Percentiles rank a stretch among this genome's conserved stretches.
Conservation (phyloP, 345 rosid species). For the Carallia brachiata region DNA sequence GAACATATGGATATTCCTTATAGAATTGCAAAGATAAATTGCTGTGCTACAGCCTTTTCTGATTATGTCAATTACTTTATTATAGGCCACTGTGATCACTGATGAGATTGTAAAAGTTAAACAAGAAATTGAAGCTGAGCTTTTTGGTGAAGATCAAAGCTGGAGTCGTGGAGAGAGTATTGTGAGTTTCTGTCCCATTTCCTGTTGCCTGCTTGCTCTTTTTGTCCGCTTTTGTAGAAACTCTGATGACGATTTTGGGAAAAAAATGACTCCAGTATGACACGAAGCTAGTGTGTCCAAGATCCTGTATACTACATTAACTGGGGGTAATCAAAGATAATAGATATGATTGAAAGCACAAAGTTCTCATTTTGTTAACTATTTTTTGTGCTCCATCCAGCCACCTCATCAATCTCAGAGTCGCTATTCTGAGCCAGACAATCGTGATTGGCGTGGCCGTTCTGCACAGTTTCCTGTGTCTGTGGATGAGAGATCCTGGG, state of each 20-base stretch:
- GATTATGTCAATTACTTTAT: slow-evolving; percentile 5
- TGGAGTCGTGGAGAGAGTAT: slow-evolving; percentile 54
- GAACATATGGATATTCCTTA: neutral
- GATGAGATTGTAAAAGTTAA: slow-evolving; percentile 61
- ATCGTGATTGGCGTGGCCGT: slow-evolving; percentile 79
- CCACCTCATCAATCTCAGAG: slow-evolving; percentile 42
- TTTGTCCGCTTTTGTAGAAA: neutral
- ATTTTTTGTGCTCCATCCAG: slow-evolving; percentile 23
- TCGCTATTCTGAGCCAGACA: slow-evolving; percentile 75
- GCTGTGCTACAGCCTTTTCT: neutral
- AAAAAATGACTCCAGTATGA: neutral
- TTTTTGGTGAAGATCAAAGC: slow-evolving; percentile 64
- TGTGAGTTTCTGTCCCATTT: slow-evolving; percentile 37
- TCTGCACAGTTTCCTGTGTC: slow-evolving; percentile 47
- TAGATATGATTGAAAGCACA: neutral
- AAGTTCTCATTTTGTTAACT: neutral
- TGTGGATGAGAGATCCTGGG: slow-evolving; percentile 72
- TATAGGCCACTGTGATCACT: slow-evolving; percentile 42
- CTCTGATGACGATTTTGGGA: neutral
- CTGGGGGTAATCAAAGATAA: neutral
- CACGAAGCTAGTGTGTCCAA: neutral
- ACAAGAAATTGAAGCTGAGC: slow-evolving; percentile 55
- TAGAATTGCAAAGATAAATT: neutral
- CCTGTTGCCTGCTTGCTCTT: neutral
- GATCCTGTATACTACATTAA: neutral